phyloP scores from a whole-genome alignment of 2,329 filamentous ascomycete species.

The Ilyonectria sp. region DNA sequence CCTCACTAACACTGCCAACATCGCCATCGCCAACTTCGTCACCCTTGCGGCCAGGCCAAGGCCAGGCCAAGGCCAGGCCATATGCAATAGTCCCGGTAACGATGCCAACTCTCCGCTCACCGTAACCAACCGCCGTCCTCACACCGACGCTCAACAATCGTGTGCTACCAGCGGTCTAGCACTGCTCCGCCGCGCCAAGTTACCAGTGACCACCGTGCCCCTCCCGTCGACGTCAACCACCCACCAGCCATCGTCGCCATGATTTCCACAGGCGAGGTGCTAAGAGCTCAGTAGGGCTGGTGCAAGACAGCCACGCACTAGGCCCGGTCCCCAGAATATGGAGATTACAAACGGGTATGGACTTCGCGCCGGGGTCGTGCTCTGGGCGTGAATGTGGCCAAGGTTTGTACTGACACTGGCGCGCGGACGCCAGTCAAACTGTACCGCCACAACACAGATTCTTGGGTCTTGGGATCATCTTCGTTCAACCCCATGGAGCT shows the following conservation, averaged over 20 bases:
- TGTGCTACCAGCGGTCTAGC: background rate
- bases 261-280: background rate
- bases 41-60: background rate
- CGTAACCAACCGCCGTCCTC: background rate
- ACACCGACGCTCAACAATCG: background rate
- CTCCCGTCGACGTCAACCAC: background rate
- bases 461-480: background rate
- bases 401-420: slow-evolving; percentile 30
- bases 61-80: background rate
- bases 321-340: background rate
- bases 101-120: background rate
- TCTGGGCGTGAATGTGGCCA: slow-evolving; percentile 22
- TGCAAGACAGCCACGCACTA: slow-evolving; percentile 8
- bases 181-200: background rate
- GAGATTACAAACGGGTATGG: slow-evolving; percentile 33
- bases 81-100: background rate
- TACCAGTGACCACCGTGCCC: background rate
- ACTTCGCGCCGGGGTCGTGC: slow-evolving; percentile 26
- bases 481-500: slow-evolving; percentile 2
- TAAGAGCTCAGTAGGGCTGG: slow-evolving; percentile 3
- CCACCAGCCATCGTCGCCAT: background rate
- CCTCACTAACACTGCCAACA: slow-evolving; percentile 2
- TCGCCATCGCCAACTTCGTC: slow-evolving; percentile 10
- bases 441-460: slow-evolving; percentile 32
- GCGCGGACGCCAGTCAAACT: slow-evolving; percentile 37